Conservation (phyloP, 139 green algal genomes). For the Micractinium sp. region DNA sequence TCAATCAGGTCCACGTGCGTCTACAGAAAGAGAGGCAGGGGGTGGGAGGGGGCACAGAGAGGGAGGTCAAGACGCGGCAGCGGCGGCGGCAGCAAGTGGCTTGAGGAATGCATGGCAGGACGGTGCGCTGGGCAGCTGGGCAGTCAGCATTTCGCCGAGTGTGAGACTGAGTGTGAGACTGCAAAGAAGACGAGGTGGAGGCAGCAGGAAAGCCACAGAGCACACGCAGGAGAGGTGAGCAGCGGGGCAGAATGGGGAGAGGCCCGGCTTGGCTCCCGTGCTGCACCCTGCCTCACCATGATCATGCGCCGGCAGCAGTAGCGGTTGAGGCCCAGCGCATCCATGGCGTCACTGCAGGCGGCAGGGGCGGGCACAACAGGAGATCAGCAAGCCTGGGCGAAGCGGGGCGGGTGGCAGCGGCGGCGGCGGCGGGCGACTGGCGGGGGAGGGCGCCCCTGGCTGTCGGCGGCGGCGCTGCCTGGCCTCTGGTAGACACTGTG, state of each 20-base stretch:
- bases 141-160: neutral
- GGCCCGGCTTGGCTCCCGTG: too few species aligned
- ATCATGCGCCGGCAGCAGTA: slow-evolving; percentile 99
- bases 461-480: too few species aligned
- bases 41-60: neutral
- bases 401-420: neutral
- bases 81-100: too few species aligned
- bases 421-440: neutral
- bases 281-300: slow-evolving; percentile 89
- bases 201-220: neutral
- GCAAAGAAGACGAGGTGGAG: neutral
- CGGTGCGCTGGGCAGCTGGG: neutral
- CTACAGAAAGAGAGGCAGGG: neutral
- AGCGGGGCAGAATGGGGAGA: neutral
- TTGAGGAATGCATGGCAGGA: neutral
- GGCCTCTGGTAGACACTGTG: neutral
- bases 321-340: slow-evolving; percentile 90
- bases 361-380: neutral
- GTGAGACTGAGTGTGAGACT: too few species aligned
- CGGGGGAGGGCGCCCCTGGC: too few species aligned
- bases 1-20: slow-evolving; percentile 96
- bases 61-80: too few species aligned
- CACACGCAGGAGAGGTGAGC: too few species aligned
- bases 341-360: slow-evolving; percentile 90
- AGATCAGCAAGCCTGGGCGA: neutral